Base-by-base conservation (phyloP, 2,329 filamentous ascomycete species). In the Scedosporium dehoogii region DNA sequence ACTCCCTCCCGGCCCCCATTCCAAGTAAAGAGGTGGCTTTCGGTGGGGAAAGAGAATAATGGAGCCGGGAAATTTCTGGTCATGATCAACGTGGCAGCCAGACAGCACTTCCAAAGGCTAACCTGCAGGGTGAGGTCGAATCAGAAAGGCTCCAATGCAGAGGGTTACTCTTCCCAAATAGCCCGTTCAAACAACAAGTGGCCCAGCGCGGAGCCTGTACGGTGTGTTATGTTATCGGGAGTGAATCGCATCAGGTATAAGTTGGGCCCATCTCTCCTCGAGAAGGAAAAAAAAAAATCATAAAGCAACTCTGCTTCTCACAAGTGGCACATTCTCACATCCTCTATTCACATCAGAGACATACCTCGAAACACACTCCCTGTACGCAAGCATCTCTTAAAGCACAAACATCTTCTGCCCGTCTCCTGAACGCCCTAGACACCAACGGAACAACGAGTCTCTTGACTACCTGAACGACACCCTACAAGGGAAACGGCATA, bases 71-170 rank as follows among this genome's bases (percentile, higher is more conserved):
- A 68, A 67, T 68, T 66, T 65, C 67, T 68, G 65, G 63, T 67
- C 66, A 64, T 63, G 67, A 68, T 68, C 70, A 70, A 72, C 71
- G 71, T 73, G 71, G 71, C 71, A 72, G 68, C 67, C 69, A 68
- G 66, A 67, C 66, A 71, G 67, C 66, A 66, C 68, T 67, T 65
- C 65, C 23, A 58, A 29, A 59, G 16, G 69, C 55, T 58, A 48
- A 53, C 60, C 23, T 62, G 29, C 29, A 44, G 29, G 60, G 25
- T n/a, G 58, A 46, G 42, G 18, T 59, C 58, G 58, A 59, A 59
- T 59, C 58, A 48, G 58, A 59, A 41, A 59, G 58, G 42, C 41
- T 44, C 38, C 33, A 59, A 58, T 58, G 56, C 56, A 58, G 51
- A 55, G 21, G 18, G 18, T 55, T 27, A 55, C 23, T 55, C 23